Conservation (phyloP, 164 flowering plant species). For the Stephania cephalantha region DNA sequence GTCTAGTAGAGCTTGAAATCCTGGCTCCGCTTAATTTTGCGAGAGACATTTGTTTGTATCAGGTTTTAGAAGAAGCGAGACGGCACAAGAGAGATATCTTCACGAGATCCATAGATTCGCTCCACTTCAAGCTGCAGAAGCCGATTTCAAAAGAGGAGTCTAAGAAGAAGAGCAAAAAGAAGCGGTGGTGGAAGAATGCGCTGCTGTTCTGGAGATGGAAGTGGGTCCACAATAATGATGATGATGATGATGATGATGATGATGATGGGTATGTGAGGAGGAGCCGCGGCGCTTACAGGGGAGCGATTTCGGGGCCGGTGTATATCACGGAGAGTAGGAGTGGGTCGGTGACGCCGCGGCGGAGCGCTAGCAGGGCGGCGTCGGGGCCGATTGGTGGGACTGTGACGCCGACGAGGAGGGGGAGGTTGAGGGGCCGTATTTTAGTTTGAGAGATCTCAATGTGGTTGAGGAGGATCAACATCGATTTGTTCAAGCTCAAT, state of each 20-base stretch:
- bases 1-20: too few relatives aligned
- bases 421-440: constrained; percentile 52
- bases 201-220: constrained; percentile 55
- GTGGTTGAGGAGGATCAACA: constrained; percentile 43
- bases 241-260: constrained; percentile 5
- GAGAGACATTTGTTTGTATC: not conserved
- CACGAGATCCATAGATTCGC: constrained; percentile 46
- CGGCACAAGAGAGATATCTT: constrained; percentile 43
- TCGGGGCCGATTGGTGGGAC: constrained; percentile 71
- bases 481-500: constrained; percentile 7
- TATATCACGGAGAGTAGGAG: constrained; percentile 60
- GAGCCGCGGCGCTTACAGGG: constrained; percentile 21
- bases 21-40: not conserved
- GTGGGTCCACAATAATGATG: constrained; percentile 18
- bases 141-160: constrained; percentile 58
- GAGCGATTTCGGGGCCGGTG: constrained; percentile 62
- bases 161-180: constrained; percentile 45
- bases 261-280: constrained; percentile 23
- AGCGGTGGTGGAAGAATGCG: constrained; percentile 74
- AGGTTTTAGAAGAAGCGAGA: constrained; percentile 78
- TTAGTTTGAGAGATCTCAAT: constrained; percentile 69
- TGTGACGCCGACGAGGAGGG: constrained; percentile 30
- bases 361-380: constrained; percentile 42
- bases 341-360: constrained; percentile 43
- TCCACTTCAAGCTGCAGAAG: constrained; percentile 76